Evolutionary conservation across 352 stramenopile species (phyloP).

Genomic region (Phytophthora litchii): DNA sequence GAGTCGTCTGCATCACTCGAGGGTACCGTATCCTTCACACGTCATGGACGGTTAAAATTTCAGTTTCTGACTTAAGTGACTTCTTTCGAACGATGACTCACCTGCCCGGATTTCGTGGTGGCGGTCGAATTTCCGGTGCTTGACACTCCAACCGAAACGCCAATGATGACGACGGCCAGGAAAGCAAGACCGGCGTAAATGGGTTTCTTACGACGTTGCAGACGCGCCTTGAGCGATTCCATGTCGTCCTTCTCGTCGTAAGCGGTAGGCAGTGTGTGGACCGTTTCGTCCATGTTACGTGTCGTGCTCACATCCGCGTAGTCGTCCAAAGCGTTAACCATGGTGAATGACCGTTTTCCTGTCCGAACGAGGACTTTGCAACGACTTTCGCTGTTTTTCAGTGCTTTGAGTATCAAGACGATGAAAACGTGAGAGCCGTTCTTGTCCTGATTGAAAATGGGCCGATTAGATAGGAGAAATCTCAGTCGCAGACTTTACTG

Average conservation of each 20-base stretch:
- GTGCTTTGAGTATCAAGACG: conserved; percentile 28
- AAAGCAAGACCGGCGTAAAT: conserved; percentile 67
- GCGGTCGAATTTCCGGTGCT: conserved; percentile 16
- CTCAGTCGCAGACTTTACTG: neutral
- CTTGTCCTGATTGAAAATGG: conserved; percentile 36
- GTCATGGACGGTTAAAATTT: conserved; percentile 4
- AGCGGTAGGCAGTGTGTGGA: conserved; percentile 26
- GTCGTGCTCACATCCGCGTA: conserved; percentile 49
- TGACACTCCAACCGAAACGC: conserved; percentile 44
- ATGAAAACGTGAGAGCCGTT: conserved; percentile 4
- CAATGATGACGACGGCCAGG: conserved; percentile 57
- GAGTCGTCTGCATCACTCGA: conserved; percentile 12
- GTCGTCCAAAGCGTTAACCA: conserved; percentile 31
- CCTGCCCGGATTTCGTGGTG: conserved; percentile 46
- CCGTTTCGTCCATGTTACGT: conserved; percentile 40
- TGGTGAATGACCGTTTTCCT: conserved; percentile 30
- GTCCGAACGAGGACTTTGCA: conserved; percentile 5
- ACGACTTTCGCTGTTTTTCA: conserved; percentile 16
- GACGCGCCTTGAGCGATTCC: conserved; percentile 43
- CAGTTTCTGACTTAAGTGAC: too few relatives aligned
- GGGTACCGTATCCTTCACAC: conserved; percentile 13
- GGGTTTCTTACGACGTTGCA: conserved; percentile 63
- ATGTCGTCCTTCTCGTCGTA: conserved; percentile 70
- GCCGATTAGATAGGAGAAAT: conserved; percentile 13
- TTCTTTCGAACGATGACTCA: conserved; percentile 21